phyloP scores from a whole-genome alignment of 192 early-diverging fungal genomes.

The Podila clonocystis region DNA sequence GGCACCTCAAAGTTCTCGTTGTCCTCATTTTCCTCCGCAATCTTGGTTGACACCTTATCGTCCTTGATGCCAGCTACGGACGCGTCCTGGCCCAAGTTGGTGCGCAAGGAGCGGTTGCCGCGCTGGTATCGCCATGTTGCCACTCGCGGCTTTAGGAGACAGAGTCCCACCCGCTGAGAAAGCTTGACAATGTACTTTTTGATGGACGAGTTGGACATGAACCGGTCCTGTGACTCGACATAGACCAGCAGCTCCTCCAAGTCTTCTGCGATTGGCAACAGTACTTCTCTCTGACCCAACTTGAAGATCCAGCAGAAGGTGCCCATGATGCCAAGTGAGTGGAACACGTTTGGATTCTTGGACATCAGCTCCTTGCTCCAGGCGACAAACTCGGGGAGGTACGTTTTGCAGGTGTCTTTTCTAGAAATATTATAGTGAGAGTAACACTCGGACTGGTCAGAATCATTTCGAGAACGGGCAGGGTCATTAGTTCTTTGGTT shows the following conservation, averaged over 20 bases:
- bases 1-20: slow-evolving; percentile 82
- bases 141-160: slow-evolving; percentile 74
- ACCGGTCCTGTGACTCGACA: slow-evolving; percentile 57
- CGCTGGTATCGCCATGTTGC: slow-evolving; percentile 78
- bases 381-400: slow-evolving; percentile 73
- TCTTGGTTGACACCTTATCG: slow-evolving; percentile 32
- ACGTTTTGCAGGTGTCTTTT: slow-evolving; percentile 69
- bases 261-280: slow-evolving; percentile 64
- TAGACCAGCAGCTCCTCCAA: slow-evolving; percentile 51
- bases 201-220: slow-evolving; percentile 77
- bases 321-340: slow-evolving; percentile 68
- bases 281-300: slow-evolving; percentile 68
- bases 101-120: slow-evolving; percentile 68
- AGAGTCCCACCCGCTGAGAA: slow-evolving; percentile 85
- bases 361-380: slow-evolving; percentile 68
- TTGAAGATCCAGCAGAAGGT: slow-evolving; percentile 78
- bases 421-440: slow-evolving; percentile 21
- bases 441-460: too few species aligned
- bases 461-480: background rate
- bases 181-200: slow-evolving; percentile 88
- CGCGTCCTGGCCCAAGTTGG: slow-evolving; percentile 56
- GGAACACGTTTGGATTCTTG: slow-evolving; percentile 17
- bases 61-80: background rate
- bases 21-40: slow-evolving; percentile 55
- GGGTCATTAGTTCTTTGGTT: background rate